phyloP scores from a whole-genome alignment of 2,329 filamentous ascomycete genomes.

The Phaeoacremonium minimum region DNA sequence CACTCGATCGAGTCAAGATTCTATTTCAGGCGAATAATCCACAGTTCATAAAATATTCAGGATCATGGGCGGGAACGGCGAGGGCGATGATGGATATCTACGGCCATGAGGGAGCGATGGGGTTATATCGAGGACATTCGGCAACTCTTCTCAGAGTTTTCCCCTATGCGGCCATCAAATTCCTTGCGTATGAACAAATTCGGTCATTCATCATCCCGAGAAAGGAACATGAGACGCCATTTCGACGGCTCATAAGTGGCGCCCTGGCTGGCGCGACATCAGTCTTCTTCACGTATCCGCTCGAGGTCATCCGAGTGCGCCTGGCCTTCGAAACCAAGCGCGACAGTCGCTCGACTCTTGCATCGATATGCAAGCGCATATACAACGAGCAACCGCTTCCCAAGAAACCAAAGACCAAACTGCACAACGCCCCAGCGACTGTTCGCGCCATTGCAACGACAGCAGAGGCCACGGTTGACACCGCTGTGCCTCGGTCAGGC shows the following conservation, averaged over 20 bases:
- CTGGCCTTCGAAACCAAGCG: slow-evolving; percentile 90
- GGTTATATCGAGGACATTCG: slow-evolving; percentile 90
- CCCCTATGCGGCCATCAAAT: slow-evolving; percentile 96
- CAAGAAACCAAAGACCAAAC: slow-evolving; percentile 26
- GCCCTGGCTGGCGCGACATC: slow-evolving; percentile 79
- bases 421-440: slow-evolving; percentile 26
- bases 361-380: slow-evolving; percentile 78
- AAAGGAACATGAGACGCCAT: slow-evolving; percentile 71
- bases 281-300: slow-evolving; percentile 92
- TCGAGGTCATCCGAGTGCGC: slow-evolving; percentile 89
- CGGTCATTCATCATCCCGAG: slow-evolving; percentile 71
- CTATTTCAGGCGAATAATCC: slow-evolving; percentile 95
- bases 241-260: slow-evolving; percentile 70
- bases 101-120: slow-evolving; percentile 63
- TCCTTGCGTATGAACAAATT: slow-evolving; percentile 95
- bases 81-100: slow-evolving; percentile 83
- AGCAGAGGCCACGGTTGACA: slow-evolving; percentile 38
- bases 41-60: slow-evolving; percentile 87
- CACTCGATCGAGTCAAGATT: slow-evolving; percentile 96
- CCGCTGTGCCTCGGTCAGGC: slow-evolving; percentile 59
- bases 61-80: slow-evolving; percentile 81
- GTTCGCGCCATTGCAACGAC: slow-evolving; percentile 36
- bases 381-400: slow-evolving; percentile 67
- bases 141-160: slow-evolving; percentile 93
- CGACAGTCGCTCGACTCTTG: slow-evolving; percentile 63